Evolutionary conservation across 345 rosid genomes (phyloP).

Genomic region (Citrus sp.): DNA sequence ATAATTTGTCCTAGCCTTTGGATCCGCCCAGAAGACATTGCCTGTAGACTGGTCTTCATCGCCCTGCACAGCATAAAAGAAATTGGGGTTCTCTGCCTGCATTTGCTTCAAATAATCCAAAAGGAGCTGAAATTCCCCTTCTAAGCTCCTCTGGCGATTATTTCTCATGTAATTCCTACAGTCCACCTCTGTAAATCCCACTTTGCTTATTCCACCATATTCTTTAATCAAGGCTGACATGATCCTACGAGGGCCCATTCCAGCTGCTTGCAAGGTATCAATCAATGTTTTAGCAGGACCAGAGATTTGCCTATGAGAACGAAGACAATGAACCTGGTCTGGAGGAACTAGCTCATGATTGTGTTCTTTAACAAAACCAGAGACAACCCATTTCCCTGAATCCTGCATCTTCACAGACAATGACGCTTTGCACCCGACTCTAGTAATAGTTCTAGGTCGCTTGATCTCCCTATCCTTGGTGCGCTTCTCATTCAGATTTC

Average conservation of each 20-base stretch:
- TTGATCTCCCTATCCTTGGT: conserved; percentile 48
- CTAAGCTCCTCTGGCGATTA: conserved; percentile 45
- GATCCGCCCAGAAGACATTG: conserved; percentile 57
- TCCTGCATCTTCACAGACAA: conserved; percentile 46
- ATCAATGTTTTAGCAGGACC: conserved; percentile 50
- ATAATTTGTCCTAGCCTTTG: conserved; percentile 40
- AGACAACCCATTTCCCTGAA: conserved; percentile 51
- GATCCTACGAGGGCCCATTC: conserved; percentile 48
- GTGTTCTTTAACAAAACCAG: conserved; percentile 37
- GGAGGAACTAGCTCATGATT: conserved; percentile 50
- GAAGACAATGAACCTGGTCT: conserved; percentile 45
- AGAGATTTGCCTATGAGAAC: conserved; percentile 47
- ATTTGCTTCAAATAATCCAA: conserved; percentile 50
- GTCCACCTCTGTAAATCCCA: conserved; percentile 50
- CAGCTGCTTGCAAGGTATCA: conserved; percentile 52
- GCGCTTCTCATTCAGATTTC: conserved; percentile 47
- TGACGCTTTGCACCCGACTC: conserved; percentile 47
- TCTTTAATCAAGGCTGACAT: conserved; percentile 50
- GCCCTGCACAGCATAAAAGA: conserved; percentile 47
- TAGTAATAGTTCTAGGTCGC: conserved; percentile 41
- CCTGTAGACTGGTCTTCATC: conserved; percentile 35
- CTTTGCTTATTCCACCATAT: conserved; percentile 50
- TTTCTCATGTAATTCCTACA: conserved; percentile 52
- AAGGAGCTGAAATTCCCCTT: conserved; percentile 40
- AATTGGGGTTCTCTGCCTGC: conserved; percentile 40